phyloP scores from a whole-genome alignment of 257 asterid genomes.

The Plantago elongata region DNA sequence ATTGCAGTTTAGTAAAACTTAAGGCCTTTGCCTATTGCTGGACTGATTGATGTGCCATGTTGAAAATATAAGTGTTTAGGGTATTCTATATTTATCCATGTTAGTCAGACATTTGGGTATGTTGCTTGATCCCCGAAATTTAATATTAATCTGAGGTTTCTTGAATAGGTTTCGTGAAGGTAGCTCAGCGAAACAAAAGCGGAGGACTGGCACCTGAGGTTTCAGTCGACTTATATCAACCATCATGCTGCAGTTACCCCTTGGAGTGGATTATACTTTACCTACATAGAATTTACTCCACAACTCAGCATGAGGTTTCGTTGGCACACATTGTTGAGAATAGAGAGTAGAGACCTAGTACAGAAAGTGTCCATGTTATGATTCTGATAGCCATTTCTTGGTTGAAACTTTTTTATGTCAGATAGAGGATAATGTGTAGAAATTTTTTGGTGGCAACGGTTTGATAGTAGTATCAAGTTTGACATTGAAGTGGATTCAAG shows the following conservation, averaged over 20 bases:
- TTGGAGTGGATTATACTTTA: too few species aligned
- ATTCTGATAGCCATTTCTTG: too few species aligned
- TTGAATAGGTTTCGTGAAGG: slow-evolving; percentile 36
- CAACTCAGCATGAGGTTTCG: neutral
- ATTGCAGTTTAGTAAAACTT: too few species aligned
- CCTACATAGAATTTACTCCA: neutral
- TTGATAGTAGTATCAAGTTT: too few species aligned
- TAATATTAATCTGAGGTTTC: neutral
- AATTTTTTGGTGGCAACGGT: too few species aligned
- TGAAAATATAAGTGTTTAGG: neutral
- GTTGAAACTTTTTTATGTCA: too few species aligned
- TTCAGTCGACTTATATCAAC: neutral
- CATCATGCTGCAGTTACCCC: neutral
- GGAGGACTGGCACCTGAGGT: slow-evolving; percentile 26
- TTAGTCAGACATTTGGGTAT: neutral
- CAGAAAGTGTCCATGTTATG: too few species aligned
- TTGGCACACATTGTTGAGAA: too few species aligned
- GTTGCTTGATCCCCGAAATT: too few species aligned
- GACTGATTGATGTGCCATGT: neutral
- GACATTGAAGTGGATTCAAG: too few species aligned
- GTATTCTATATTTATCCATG: neutral
- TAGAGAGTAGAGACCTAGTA: too few species aligned
- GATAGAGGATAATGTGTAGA: too few species aligned
- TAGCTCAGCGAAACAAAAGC: slow-evolving; percentile 30
- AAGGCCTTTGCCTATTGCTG: neutral